Evolutionary conservation across 2,329 filamentous ascomycete species (phyloP).

Genomic region (Arthroderma sp.): DNA sequence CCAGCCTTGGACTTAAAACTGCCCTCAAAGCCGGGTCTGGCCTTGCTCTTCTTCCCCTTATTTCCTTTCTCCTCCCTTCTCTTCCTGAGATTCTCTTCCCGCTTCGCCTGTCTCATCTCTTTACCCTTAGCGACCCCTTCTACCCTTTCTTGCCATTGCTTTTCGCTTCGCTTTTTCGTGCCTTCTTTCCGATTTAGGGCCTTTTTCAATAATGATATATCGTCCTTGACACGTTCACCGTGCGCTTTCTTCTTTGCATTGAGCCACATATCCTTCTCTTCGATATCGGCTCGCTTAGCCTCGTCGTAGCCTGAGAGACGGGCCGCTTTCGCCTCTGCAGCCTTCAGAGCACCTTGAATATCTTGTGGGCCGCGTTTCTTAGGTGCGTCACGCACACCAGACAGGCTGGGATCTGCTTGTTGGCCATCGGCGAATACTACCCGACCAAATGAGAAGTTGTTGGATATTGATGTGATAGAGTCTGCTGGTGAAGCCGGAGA

Average conservation of each 20-base stretch:
- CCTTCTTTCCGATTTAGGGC: constrained; percentile 86
- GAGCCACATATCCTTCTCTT: constrained; percentile 90
- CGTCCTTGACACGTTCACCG: constrained; percentile 78
- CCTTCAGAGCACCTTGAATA: constrained; percentile 70
- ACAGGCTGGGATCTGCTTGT: constrained; percentile 58
- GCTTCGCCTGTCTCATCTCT: constrained; percentile 68
- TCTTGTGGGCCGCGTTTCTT: constrained; percentile 77
- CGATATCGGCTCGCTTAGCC: constrained; percentile 69
- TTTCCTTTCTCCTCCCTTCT: constrained; percentile 61
- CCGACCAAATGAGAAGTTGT: constrained; percentile 77
- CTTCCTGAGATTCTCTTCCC: constrained; percentile 64
- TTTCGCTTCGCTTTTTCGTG: constrained; percentile 79
- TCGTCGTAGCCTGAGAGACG: constrained; percentile 63
- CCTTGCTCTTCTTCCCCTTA: constrained; percentile 38
- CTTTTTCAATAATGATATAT: constrained; percentile 80
- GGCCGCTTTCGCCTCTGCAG: constrained; percentile 73
- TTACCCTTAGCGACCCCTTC: constrained; percentile 62
- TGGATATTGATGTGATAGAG: constrained; percentile 30
- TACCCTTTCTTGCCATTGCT: constrained; percentile 66
- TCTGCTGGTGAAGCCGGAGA: constrained; percentile 39
- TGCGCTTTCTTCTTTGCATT: constrained; percentile 79
- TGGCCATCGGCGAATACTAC: constrained; percentile 84
- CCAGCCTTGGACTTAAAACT: constrained; percentile 48
- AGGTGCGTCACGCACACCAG: constrained; percentile 48
- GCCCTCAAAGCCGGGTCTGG: constrained; percentile 56